Evolutionary conservation across 768 basidiomycete genomes (phyloP).

Genomic region (Porpolomopsis calyptriformis): DNA sequence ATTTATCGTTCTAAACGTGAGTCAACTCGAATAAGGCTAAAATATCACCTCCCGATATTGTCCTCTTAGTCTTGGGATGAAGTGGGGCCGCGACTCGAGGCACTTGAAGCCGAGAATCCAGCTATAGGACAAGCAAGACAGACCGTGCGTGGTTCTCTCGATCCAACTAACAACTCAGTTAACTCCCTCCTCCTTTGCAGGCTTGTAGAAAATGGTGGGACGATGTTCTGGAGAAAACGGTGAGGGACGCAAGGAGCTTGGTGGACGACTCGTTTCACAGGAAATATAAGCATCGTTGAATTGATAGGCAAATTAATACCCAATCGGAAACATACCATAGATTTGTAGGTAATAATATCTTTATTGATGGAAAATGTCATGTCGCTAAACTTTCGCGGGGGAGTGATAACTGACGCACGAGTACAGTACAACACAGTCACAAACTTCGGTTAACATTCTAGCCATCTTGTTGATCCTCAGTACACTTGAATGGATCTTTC

Average conservation of each 20-base stretch:
- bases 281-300: background rate
- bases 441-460: no score
- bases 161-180: background rate
- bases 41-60: background rate
- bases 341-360: no score
- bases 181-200: background rate
- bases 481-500: no score
- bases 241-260: background rate
- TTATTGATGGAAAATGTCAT: no score
- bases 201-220: constrained; percentile 3
- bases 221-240: background rate
- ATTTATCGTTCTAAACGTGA: constrained; percentile 6
- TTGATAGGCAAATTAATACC: no score
- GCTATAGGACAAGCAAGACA: background rate
- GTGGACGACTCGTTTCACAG: constrained; percentile 3
- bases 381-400: no score
- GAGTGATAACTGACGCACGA: no score
- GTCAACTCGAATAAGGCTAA: background rate
- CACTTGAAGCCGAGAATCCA: background rate
- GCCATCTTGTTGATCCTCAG: no score
- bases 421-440: no score
- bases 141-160: background rate
- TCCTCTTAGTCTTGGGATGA: constrained; percentile 1
- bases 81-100: background rate
- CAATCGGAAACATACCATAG: no score